These are phyloP conservation scores for Crithidia expoeki DNA, from an alignment of 208 protist genomes.

Conservation along the genomic window DNA sequence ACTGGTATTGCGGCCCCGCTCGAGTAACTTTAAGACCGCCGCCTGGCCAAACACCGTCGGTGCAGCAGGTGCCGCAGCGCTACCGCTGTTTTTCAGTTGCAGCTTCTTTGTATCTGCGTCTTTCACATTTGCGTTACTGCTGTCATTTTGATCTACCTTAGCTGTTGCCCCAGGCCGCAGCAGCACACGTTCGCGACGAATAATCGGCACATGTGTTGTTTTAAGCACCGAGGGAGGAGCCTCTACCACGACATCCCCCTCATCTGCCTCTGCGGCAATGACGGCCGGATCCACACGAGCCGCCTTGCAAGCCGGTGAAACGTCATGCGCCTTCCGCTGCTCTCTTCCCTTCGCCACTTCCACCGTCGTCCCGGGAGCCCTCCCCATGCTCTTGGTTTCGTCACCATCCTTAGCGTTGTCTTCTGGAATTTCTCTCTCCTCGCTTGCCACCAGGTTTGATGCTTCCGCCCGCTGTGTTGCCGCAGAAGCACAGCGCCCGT, in stretches of 20 bases:
- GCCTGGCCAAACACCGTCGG: constrained; percentile 35
- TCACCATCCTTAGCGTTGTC: background rate
- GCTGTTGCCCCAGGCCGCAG: constrained; percentile 10
- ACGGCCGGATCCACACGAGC: constrained; percentile 19
- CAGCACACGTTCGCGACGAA: constrained; percentile 66
- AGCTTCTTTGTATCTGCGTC: constrained; percentile 8
- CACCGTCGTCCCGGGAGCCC: too few relatives aligned
- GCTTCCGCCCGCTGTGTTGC: too few relatives aligned
- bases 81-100: constrained; percentile 17
- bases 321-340: background rate
- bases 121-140: background rate
- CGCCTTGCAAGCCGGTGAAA: constrained; percentile 8
- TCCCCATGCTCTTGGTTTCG: background rate
- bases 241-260: constrained; percentile 63
- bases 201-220: constrained; percentile 41
- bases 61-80: background rate
- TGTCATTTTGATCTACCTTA: background rate
- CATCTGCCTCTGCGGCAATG: constrained; percentile 41
- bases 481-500: constrained; percentile 7
- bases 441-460: too few relatives aligned
- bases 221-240: constrained; percentile 41
- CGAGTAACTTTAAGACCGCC: constrained; percentile 45
- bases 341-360: background rate
- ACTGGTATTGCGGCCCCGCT: constrained; percentile 30
- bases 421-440: too few relatives aligned